These are phyloP conservation scores for Ceratocystis smalleyi DNA, from an alignment of 2,329 filamentous ascomycete genomes.

Conservation along the genomic window DNA sequence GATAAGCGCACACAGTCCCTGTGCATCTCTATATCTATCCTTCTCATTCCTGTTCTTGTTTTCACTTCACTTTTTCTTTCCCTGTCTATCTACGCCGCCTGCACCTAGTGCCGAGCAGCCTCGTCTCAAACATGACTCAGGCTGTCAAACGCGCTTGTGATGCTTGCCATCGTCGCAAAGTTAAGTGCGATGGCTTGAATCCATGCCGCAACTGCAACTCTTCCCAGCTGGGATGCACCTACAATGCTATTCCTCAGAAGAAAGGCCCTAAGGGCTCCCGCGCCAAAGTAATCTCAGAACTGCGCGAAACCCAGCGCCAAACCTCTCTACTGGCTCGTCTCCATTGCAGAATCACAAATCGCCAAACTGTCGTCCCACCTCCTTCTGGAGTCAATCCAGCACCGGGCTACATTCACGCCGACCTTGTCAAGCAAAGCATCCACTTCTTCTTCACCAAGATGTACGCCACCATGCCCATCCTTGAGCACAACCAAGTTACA, in stretches of 20 bases:
- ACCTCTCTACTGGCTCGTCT: constrained; percentile 47
- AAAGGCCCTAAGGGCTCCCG: constrained; percentile 61
- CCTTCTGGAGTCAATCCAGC: constrained; percentile 33
- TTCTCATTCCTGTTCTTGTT: neutral
- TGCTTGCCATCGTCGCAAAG: constrained; percentile 58
- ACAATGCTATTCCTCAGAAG: constrained; percentile 60
- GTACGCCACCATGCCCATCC: constrained; percentile 47
- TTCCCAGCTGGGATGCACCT: constrained; percentile 53
- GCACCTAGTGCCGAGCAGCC: constrained; percentile 6
- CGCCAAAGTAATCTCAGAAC: constrained; percentile 60
- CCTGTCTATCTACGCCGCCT: neutral
- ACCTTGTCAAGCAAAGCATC: constrained; percentile 50
- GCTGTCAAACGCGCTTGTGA: constrained; percentile 51
- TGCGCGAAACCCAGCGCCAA: constrained; percentile 53
- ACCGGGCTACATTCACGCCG: constrained; percentile 43
- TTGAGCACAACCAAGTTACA: constrained; percentile 43
- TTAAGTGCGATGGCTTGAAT: constrained; percentile 56
- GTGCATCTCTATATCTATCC: neutral
- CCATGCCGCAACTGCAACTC: constrained; percentile 57
- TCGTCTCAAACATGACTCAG: constrained; percentile 29
- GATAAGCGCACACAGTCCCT: neutral
- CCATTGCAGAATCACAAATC: constrained; percentile 42
- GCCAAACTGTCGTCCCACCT: constrained; percentile 20
- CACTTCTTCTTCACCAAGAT: constrained; percentile 55
- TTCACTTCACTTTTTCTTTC: neutral